Evolutionary conservation across 1,284 basidiomycete species (phyloP).

Genomic region (Apiotrichum domesticum): DNA sequence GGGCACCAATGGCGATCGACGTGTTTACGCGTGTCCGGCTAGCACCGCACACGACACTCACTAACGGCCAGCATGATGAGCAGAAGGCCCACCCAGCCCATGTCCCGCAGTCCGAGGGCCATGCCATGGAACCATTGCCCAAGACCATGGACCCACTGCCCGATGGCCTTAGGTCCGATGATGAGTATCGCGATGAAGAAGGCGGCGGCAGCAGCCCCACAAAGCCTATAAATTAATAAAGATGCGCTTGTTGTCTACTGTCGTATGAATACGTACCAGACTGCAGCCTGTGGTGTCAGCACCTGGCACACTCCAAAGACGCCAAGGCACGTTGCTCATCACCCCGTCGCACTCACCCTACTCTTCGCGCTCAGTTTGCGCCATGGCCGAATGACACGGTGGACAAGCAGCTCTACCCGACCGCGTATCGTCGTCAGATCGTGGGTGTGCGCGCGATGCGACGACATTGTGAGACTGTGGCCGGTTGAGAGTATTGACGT

Average conservation of each 20-base stretch:
- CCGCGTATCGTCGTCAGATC: conserved; percentile 4
- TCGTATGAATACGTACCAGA: not conserved
- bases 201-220: not conserved
- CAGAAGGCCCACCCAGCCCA: conserved; percentile 38
- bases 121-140: conserved; percentile 28
- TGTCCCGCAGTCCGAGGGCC: conserved; percentile 25
- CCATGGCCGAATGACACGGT: conserved; percentile 12
- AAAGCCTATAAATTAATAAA: too few relatives aligned
- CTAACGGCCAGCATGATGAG: conserved; percentile 32
- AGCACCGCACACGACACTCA: conserved; percentile 17
- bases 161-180: conserved; percentile 40
- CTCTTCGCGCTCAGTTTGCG: conserved; percentile 26
- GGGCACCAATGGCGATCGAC: too few relatives aligned
- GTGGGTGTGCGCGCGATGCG: not conserved
- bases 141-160: conserved; percentile 15
- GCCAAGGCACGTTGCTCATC: too few relatives aligned
- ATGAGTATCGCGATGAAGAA: conserved; percentile 29
- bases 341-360: conserved; percentile 22
- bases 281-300: not conserved
- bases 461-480: not conserved
- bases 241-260: too few relatives aligned
- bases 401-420: not conserved
- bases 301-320: too few relatives aligned
- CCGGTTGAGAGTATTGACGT: too few relatives aligned
- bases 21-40: too few relatives aligned